Conservation (phyloP, 148 eudicot species). For the Chenopodium berlandieri region DNA sequence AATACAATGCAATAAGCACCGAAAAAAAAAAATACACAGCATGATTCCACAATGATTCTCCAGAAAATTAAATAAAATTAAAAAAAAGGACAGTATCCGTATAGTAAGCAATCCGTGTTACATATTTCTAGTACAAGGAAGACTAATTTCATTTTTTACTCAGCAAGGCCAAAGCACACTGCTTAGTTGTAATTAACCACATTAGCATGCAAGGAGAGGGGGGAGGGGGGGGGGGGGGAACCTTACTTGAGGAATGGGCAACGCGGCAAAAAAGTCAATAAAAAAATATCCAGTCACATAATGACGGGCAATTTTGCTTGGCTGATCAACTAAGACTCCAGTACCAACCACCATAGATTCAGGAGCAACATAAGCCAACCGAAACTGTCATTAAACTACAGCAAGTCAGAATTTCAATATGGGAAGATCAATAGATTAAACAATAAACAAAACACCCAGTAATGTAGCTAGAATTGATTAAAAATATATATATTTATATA, state of each 20-base stretch:
- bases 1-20: neutral
- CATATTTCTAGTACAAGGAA: neutral
- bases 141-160: neutral
- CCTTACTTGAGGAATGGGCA: constrained; percentile 85
- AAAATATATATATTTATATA: no score
- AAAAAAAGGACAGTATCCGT: neutral
- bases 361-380: constrained; percentile 78
- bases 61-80: neutral
- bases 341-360: constrained; percentile 83
- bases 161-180: neutral
- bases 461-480: neutral
- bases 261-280: constrained; percentile 55
- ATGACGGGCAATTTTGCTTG: constrained; percentile 57
- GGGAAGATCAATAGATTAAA: neutral
- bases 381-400: constrained; percentile 48
- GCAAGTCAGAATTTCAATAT: constrained; percentile 3
- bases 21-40: neutral
- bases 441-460: neutral
- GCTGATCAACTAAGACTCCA: constrained; percentile 78
- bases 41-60: neutral
- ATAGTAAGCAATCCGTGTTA: neutral
- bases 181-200: neutral
- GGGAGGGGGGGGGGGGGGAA: no score
- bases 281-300: constrained; percentile 63
- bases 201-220: neutral